Evolutionary conservation across 352 stramenopile genomes (phyloP), one percentile per base, ranked within the genome.

Genomic region (Pythium aquatile): DNA sequence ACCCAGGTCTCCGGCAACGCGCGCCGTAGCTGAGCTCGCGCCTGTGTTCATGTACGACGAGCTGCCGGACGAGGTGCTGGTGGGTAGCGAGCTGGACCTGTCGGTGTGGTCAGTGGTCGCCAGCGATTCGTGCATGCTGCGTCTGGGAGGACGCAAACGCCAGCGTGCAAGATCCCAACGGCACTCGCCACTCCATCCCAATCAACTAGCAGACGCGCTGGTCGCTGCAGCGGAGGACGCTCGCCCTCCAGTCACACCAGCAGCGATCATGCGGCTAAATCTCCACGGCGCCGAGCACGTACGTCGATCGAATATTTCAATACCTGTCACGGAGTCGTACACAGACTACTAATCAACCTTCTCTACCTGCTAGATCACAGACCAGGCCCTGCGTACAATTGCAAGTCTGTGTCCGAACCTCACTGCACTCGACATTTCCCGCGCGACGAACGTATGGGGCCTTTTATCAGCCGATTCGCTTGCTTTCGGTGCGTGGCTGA

Each of bases 51-150:
- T 73, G 14, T 94, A 91, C 69, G 70, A 74, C 17, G 73, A 85
- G 32, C 73, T 94, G 16, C 85, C 85, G 10, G 66, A 82, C 44
- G 83, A 94, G 60, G 59, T 91, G 49, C 76, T 92, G 5, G 49
- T 62, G 30, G 85, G 83, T 7, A 59, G 58, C 11, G 80, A 88
- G 9, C 37, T 94, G 20, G 79, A 94, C 33, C 37, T 74, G 42
- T 69, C 88, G 72, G 69, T 79, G 1, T 93, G 84, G 82, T 91
- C 82, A 1, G 73, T 93, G 1, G 74, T 91, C 13, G 78, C 81
- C 1, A 71, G 72, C 5, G 84, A 93, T 61, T 69, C 80, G 48
- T 91, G 82, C 48, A 49, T 91, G 60, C 48, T 67, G 28, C 71
- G 71, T 14, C 66, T 93, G 7, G 70, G 60, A 2, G 64, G 57